These are phyloP conservation scores for Centaurea solstitialis DNA, from an alignment of 129 eudicot genomes.

Conservation along the genomic window DNA sequence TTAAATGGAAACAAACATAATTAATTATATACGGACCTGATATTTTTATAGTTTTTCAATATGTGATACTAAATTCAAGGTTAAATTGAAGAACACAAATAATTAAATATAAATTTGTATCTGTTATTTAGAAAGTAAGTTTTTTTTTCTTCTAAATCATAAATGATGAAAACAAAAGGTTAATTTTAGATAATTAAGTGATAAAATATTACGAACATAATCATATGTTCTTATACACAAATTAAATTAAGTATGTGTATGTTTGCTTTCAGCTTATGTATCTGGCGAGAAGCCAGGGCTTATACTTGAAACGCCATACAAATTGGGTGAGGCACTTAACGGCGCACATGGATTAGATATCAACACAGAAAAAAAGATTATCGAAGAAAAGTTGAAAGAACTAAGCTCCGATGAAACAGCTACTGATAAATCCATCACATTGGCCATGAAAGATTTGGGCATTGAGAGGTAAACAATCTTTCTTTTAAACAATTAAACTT, in stretches of 20 bases:
- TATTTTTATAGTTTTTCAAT: too few relatives aligned
- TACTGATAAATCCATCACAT: conserved; percentile 32
- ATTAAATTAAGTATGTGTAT: not conserved
- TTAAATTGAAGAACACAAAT: too few relatives aligned
- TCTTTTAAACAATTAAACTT: not conserved
- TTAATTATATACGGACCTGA: too few relatives aligned
- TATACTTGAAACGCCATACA: conserved; percentile 45
- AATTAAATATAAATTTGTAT: too few relatives aligned
- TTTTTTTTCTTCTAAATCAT: not conserved
- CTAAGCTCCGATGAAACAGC: conserved; percentile 27
- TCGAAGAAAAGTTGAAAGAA: conserved; percentile 39
- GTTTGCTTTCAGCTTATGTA: conserved; percentile 47
- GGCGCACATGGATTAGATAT: conserved; percentile 46
- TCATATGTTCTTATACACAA: not conserved
- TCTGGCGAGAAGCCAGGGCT: conserved; percentile 51
- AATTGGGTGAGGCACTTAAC: conserved; percentile 50
- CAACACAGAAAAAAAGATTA: conserved; percentile 39
- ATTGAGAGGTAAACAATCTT: conserved; percentile 40
- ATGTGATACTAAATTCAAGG: too few relatives aligned
- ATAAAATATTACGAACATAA: not conserved
- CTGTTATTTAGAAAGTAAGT: not conserved
- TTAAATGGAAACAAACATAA: too few relatives aligned
- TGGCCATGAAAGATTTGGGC: conserved; percentile 57
- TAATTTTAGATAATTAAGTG: not conserved
- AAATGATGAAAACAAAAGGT: not conserved